Evolutionary conservation across 495 filamentous ascomycete species (phyloP).

Genomic region (Symbiotaphrina buchneri): DNA sequence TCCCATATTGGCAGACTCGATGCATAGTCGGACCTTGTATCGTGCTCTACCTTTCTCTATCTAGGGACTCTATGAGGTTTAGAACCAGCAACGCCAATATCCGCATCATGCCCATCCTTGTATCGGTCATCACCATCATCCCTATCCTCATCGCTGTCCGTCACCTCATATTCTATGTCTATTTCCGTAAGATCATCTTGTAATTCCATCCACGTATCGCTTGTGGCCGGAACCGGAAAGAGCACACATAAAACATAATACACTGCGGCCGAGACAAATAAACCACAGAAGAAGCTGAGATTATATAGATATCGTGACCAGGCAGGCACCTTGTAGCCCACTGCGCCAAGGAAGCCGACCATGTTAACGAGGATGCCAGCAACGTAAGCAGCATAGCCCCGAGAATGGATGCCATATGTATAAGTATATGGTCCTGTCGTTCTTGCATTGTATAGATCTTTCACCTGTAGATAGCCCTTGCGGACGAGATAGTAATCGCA

Average conservation of each 20-base stretch:
- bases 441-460: slow-evolving; percentile 55
- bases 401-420: slow-evolving; percentile 54
- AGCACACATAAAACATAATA: slow-evolving; percentile 49
- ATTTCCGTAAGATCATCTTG: slow-evolving; percentile 36
- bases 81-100: too few relatives aligned
- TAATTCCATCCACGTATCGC: slow-evolving; percentile 63
- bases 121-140: too few relatives aligned
- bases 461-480: slow-evolving; percentile 57
- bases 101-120: too few relatives aligned
- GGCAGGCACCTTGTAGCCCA: slow-evolving; percentile 45
- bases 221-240: slow-evolving; percentile 52
- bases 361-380: slow-evolving; percentile 79
- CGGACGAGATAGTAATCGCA: slow-evolving; percentile 82
- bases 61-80: too few relatives aligned
- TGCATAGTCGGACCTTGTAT: too few relatives aligned
- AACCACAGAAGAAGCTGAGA: slow-evolving; percentile 74
- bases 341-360: slow-evolving; percentile 71
- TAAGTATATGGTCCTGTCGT: slow-evolving; percentile 49
- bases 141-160: too few relatives aligned
- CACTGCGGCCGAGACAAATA: slow-evolving; percentile 39
- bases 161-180: slow-evolving; percentile 22
- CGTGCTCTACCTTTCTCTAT: too few relatives aligned
- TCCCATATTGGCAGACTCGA: too few relatives aligned
- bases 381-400: slow-evolving; percentile 67
- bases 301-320: slow-evolving; percentile 78